phyloP scores from a whole-genome alignment of 192 early-diverging fungal genomes.

The Podila epigama region DNA sequence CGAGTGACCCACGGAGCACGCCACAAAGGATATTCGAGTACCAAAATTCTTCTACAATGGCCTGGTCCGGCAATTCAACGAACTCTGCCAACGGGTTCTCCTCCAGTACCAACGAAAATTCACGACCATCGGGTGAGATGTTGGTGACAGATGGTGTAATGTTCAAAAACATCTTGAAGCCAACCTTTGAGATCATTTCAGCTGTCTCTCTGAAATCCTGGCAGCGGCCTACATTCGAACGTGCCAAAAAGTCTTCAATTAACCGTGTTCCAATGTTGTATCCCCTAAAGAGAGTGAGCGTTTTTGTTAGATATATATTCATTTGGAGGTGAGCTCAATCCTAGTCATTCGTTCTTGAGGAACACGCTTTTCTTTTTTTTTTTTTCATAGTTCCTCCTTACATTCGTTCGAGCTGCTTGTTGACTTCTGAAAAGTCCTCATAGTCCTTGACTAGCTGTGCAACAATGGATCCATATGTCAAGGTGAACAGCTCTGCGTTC shows the following conservation, averaged over 20 bases:
- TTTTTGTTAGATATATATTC: too few relatives aligned
- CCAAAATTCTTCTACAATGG: conserved; percentile 80
- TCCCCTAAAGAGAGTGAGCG: conserved; percentile 66
- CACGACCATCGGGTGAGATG: conserved; percentile 82
- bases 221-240: conserved; percentile 80
- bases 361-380: neutral
- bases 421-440: conserved; percentile 92
- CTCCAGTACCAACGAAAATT: conserved; percentile 94
- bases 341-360: too few relatives aligned
- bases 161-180: conserved; percentile 96
- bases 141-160: conserved; percentile 85
- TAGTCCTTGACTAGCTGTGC: conserved; percentile 93
- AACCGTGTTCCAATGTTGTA: conserved; percentile 96
- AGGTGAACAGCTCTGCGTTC: conserved; percentile 94
- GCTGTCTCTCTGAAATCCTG: conserved; percentile 90
- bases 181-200: conserved; percentile 94
- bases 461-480: conserved; percentile 98
- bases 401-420: conserved; percentile 98
- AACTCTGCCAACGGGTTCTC: conserved; percentile 98
- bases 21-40: conserved; percentile 97
- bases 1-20: conserved; percentile 91
- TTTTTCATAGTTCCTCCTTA: conserved; percentile 37
- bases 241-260: conserved; percentile 97
- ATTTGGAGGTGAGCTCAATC: too few relatives aligned
- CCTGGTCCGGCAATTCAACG: conserved; percentile 89